Evolutionary conservation across 2,329 filamentous ascomycete species (phyloP).

Genomic region (Alternaria dauci): DNA sequence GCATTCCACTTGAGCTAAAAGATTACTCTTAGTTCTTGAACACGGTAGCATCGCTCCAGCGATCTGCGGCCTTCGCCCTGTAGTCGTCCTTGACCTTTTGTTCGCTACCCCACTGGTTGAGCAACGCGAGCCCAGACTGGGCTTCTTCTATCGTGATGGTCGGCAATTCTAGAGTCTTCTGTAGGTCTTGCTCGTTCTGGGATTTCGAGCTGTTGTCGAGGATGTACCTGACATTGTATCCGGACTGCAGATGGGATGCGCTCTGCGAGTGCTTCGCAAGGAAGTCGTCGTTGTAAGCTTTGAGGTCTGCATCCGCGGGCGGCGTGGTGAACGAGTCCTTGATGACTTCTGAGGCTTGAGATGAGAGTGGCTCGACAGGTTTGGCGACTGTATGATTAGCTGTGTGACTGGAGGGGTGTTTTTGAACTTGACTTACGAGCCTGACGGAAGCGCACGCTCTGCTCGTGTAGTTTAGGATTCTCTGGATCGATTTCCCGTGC

Average conservation of each 20-base stretch:
- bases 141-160: conserved; percentile 65
- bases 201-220: conserved; percentile 66
- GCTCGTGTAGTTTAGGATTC: conserved; percentile 77
- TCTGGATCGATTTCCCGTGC: conserved; percentile 73
- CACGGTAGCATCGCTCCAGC: conserved; percentile 51
- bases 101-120: conserved; percentile 62
- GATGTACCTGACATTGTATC: conserved; percentile 66
- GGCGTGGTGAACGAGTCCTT: conserved; percentile 71
- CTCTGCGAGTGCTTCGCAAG: conserved; percentile 69
- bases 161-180: conserved; percentile 64
- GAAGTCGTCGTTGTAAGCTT: conserved; percentile 73
- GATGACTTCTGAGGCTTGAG: conserved; percentile 74
- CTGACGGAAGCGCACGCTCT: conserved; percentile 73
- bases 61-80: conserved; percentile 47
- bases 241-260: conserved; percentile 69
- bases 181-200: conserved; percentile 69
- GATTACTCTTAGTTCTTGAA: conserved; percentile 34
- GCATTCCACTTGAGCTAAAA: neutral
- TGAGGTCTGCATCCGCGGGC: conserved; percentile 64
- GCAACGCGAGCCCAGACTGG: conserved; percentile 60
- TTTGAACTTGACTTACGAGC: conserved; percentile 51
- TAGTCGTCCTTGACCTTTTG: conserved; percentile 61
- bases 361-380: conserved; percentile 62
- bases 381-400: conserved; percentile 37
- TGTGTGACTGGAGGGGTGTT: neutral